Evolutionary conservation across 805 yeast genomes (phyloP).

Genomic region (Phaffomyces antillensis): DNA sequence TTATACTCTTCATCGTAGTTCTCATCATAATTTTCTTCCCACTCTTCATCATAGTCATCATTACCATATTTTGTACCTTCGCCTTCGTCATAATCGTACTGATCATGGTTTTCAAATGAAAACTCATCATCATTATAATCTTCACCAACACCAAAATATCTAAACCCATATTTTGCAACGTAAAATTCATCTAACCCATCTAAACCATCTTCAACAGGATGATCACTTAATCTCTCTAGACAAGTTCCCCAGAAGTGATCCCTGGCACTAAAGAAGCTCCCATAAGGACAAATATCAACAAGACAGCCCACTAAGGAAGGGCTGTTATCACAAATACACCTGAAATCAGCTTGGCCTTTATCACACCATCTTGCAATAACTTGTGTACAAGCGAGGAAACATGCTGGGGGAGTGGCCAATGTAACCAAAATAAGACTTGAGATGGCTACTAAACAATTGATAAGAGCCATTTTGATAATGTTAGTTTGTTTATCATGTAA

Average conservation of each 20-base stretch:
- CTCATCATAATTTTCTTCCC: conserved; percentile 21
- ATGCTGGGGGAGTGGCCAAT: conserved; percentile 43
- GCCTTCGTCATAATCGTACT: conserved; percentile 9
- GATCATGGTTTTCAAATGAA: conserved; percentile 6
- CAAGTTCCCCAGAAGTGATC: conserved; percentile 46
- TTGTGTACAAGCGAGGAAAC: conserved; percentile 37
- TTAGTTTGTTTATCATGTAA: neutral
- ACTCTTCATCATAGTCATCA: conserved; percentile 20
- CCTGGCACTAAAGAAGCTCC: conserved; percentile 34
- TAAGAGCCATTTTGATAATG: neutral
- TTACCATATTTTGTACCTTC: conserved; percentile 10
- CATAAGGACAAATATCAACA: conserved; percentile 38
- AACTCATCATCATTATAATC: conserved; percentile 2
- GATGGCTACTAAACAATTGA: neutral
- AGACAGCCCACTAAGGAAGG: conserved; percentile 37
- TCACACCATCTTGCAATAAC: conserved; percentile 31
- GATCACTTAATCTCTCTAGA: conserved; percentile 17
- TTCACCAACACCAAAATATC: conserved; percentile 5
- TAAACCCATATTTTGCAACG: conserved; percentile 1
- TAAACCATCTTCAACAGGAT: neutral
- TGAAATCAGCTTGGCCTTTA: conserved; percentile 27
- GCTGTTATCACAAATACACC: conserved; percentile 33
- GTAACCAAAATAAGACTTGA: neutral
- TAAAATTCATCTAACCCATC: neutral
- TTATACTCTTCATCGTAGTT: conserved; percentile 14